These are phyloP conservation scores for Albophoma yamanashiensis DNA, from an alignment of 2,329 filamentous ascomycete genomes.

Conservation along the genomic window DNA sequence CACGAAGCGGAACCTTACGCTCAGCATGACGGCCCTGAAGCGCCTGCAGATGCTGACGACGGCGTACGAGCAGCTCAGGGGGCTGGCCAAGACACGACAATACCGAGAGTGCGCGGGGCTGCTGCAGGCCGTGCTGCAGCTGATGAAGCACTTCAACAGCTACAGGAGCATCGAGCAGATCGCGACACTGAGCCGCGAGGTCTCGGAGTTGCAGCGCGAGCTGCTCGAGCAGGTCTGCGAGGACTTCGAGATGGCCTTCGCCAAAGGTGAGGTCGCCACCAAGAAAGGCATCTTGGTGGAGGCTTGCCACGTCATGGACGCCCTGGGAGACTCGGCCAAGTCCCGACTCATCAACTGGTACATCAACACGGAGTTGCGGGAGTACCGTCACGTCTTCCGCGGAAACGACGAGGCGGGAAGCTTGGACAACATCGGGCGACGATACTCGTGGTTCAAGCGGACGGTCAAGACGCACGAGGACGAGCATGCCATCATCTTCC, in stretches of 20 bases:
- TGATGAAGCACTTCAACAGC: slow-evolving; percentile 98
- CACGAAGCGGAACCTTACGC: slow-evolving; percentile 90
- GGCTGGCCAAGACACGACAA: slow-evolving; percentile 73
- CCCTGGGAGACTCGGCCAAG: slow-evolving; percentile 78
- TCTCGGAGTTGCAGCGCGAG: slow-evolving; percentile 86
- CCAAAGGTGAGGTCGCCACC: slow-evolving; percentile 69
- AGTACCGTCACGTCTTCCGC: slow-evolving; percentile 91
- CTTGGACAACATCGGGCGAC: slow-evolving; percentile 87
- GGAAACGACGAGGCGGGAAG: slow-evolving; percentile 95
- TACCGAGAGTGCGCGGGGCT: slow-evolving; percentile 92
- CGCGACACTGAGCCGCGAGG: slow-evolving; percentile 81
- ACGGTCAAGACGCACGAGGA: slow-evolving; percentile 95
- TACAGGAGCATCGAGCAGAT: slow-evolving; percentile 98
- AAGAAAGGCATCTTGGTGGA: slow-evolving; percentile 66
- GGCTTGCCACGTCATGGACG: slow-evolving; percentile 89
- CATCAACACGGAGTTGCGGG: slow-evolving; percentile 89
- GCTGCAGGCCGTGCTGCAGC: slow-evolving; percentile 87
- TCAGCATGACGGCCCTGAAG: slow-evolving; percentile 97
- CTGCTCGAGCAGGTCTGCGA: slow-evolving; percentile 96
- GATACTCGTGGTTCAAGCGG: slow-evolving; percentile 94
- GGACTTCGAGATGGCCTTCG: slow-evolving; percentile 93
- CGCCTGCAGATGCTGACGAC: slow-evolving; percentile 97
- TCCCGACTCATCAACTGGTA: slow-evolving; percentile 88
- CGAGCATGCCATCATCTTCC: slow-evolving; percentile 83
- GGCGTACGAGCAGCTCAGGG: slow-evolving; percentile 91